Base-by-base conservation (phyloP, 768 basidiomycete species). In the Tricholomella constricta region DNA sequence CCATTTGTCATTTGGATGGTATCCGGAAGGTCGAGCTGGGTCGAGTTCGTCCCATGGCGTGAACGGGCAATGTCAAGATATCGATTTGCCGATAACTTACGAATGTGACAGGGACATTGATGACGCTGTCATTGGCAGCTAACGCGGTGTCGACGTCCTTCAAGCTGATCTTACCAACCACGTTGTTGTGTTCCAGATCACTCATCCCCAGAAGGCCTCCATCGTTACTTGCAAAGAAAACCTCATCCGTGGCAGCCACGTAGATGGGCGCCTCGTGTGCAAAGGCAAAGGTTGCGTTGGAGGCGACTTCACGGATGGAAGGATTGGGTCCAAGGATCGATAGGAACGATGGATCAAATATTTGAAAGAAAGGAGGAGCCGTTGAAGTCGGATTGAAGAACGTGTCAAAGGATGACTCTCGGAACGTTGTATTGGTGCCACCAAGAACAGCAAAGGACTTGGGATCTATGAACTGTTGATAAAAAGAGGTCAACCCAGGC, bases 231-330 rank as follows among this genome's bases (percentile, higher is more conserved):
- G 80, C 76, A 61, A 92, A 92, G 71, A 83, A 85, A 2, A 92
- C 74, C 56, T 86, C 82, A 60, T 90, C 80, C n/a, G 83, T 85
- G n/a, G 74, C 77, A 5, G 83, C 69, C 27, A 81, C 71, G 66
- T 83, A 89, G 2, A 91, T 73, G 0, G 88, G 87, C 2, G 87
- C 90, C 69, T 93, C 91, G 62, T 92, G 89, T 15, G 88, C 89
- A 56, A 89, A 83, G 2, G 85, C 85, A 65, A 84, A 85, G 3
- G 76, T 80, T 3, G 78, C 76, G 52, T 83, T 81, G 7, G 79
- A 77, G 0, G 83, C 82, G 42, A 93, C 79, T 53, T 80, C 65
- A 3, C 78, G 76, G 44, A 91, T 77, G 0, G 78, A 78, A 6
- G 89, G 82, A 22, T 71, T 69, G 4, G 66, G 56, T 1, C 88